Evolutionary conservation across 2,329 filamentous ascomycete species (phyloP).

Genomic region (Fusarium sp.): DNA sequence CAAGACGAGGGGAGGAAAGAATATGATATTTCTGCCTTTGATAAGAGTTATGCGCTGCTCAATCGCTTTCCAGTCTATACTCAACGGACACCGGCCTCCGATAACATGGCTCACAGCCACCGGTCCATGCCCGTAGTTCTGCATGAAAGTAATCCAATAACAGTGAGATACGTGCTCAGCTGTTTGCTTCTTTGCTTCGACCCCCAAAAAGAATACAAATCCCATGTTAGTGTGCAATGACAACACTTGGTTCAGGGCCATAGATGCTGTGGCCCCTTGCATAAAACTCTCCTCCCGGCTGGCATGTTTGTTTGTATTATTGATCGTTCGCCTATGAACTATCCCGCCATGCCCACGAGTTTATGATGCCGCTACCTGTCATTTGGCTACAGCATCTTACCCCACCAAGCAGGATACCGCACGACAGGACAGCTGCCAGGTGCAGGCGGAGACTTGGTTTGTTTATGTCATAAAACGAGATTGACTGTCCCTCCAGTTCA

Average conservation of each 20-base stretch:
- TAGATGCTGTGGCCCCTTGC: slow-evolving; percentile 30
- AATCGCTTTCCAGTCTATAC: not conserved
- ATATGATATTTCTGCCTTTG: slow-evolving; percentile 12
- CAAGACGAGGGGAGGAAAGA: not conserved
- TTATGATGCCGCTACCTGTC: slow-evolving; percentile 25
- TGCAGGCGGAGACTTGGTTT: slow-evolving; percentile 6
- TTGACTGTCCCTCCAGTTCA: slow-evolving; percentile 22
- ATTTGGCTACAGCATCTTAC: slow-evolving; percentile 5
- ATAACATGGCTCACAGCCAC: slow-evolving; percentile 2
- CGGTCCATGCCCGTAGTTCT: slow-evolving; percentile 2
- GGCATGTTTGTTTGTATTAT: slow-evolving; percentile 20
- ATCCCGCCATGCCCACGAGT: slow-evolving; percentile 27
- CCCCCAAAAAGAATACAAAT: slow-evolving; percentile 7
- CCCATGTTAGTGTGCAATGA: slow-evolving; percentile 3
- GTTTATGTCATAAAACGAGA: slow-evolving; percentile 5
- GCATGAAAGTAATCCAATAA: slow-evolving; percentile 26
- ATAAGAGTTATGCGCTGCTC: slow-evolving; percentile 16
- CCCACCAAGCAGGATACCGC: slow-evolving; percentile 25
- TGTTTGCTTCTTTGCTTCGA: slow-evolving; percentile 11
- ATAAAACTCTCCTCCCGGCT: slow-evolving; percentile 30
- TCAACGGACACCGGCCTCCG: slow-evolving; percentile 1
- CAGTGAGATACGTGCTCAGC: not conserved
- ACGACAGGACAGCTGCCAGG: slow-evolving; percentile 11
- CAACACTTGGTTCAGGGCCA: slow-evolving; percentile 18
- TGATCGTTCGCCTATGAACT: slow-evolving; percentile 21